Evolutionary conservation across 148 eudicot genomes (phyloP).

Genomic region (Silene uniflora): DNA sequence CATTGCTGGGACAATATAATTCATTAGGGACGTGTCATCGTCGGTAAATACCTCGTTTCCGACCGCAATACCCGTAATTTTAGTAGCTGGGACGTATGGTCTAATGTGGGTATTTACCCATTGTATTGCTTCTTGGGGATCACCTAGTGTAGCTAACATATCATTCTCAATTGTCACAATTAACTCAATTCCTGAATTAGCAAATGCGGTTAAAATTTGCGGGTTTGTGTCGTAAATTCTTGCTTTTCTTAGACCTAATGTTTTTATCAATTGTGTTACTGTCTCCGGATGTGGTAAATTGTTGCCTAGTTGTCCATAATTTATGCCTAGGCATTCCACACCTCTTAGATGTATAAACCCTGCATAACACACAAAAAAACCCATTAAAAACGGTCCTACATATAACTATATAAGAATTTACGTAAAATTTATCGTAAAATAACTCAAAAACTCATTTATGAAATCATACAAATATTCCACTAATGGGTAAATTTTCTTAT

Average conservation of each 20-base stretch:
- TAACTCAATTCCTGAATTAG: slow-evolving; percentile 55
- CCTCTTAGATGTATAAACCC: slow-evolving; percentile 18
- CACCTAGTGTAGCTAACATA: slow-evolving; percentile 36
- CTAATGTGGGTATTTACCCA: slow-evolving; percentile 56
- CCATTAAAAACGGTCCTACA: not conserved
- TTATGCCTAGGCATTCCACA: slow-evolving; percentile 56
- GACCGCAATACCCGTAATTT: slow-evolving; percentile 66
- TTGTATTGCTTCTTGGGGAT: slow-evolving; percentile 57
- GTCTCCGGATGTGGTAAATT: slow-evolving; percentile 62
- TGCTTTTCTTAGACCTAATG: slow-evolving; percentile 47
- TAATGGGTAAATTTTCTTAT: no score
- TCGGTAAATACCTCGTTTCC: slow-evolving; percentile 81
- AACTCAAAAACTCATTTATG: no score
- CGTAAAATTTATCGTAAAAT: no score
- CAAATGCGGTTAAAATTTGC: slow-evolving; percentile 54
- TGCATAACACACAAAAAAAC: not conserved
- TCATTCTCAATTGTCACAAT: slow-evolving; percentile 66
- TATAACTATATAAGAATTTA: no score
- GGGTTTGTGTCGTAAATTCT: slow-evolving; percentile 84
- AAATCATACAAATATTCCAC: no score
- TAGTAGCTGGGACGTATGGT: slow-evolving; percentile 65
- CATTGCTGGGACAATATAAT: slow-evolving; percentile 68
- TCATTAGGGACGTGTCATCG: slow-evolving; percentile 41
- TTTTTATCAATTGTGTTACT: slow-evolving; percentile 41
- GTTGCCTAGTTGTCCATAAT: slow-evolving; percentile 71